These are phyloP conservation scores for Ustilago loliicola DNA, from an alignment of 1,284 basidiomycete species.

Conservation along the genomic window DNA sequence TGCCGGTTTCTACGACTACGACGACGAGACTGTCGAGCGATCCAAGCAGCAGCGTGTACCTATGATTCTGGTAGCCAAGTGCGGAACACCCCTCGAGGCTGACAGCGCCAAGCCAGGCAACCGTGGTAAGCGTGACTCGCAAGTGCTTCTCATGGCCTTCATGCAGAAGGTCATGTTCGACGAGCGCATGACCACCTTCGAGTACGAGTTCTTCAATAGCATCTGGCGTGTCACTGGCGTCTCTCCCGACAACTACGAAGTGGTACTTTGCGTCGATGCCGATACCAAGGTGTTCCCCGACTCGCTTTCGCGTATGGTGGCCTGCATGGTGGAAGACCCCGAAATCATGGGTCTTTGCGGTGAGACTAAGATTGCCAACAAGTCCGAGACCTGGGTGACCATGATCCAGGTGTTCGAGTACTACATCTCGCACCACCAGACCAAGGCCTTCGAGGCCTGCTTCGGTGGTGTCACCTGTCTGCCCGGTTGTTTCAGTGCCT, in stretches of 20 bases:
- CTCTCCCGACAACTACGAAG: slow-evolving; percentile 72
- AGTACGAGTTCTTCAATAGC: slow-evolving; percentile 73
- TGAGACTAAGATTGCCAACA: slow-evolving; percentile 74
- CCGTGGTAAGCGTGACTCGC: slow-evolving; percentile 97
- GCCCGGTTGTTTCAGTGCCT: slow-evolving; percentile 73
- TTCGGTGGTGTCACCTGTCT: slow-evolving; percentile 73
- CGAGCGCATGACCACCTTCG: slow-evolving; percentile 73
- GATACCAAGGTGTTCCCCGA: slow-evolving; percentile 73
- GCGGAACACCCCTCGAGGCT: slow-evolving; percentile 79
- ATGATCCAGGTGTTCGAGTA: slow-evolving; percentile 87
- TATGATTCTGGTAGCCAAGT: slow-evolving; percentile 92
- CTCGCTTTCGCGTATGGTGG: slow-evolving; percentile 72
- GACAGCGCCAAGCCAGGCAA: slow-evolving; percentile 95
- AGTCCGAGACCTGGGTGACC: slow-evolving; percentile 73
- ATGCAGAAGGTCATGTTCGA: slow-evolving; percentile 74
- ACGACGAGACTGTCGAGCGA: slow-evolving; percentile 88
- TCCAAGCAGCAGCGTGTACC: slow-evolving; percentile 97
- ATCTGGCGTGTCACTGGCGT: slow-evolving; percentile 73
- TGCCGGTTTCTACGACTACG: slow-evolving; percentile 97
- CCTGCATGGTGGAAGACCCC: slow-evolving; percentile 73
- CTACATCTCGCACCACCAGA: slow-evolving; percentile 98
- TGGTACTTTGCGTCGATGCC: slow-evolving; percentile 73
- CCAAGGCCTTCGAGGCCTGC: slow-evolving; percentile 72
- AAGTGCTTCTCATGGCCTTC: slow-evolving; percentile 77
- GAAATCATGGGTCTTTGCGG: slow-evolving; percentile 74